Base-by-base conservation (phyloP, 208 protist genomes). In the Trypanosoma vivax region DNA sequence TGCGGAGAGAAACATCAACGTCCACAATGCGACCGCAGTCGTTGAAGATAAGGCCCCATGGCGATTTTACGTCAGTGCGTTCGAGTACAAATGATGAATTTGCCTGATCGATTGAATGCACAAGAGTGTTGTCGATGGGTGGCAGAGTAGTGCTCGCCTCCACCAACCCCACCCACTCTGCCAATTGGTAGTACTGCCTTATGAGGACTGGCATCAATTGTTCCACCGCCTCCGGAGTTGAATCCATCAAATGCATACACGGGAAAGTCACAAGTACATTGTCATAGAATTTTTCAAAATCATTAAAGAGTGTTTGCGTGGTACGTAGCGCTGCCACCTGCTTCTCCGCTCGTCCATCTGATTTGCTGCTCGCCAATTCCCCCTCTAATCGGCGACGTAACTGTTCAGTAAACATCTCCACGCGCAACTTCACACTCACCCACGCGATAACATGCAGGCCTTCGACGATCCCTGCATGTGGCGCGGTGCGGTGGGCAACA, bases 1-100 rank as follows among this genome's bases (percentile, higher is more conserved):
- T 42, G 14, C 83, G 83, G 50, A 90, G 51, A 11, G 65, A 56
- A 14, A 76, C 57, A 46, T 90, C 83, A 24, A 90, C 59, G 42
- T 76, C 78, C 10, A 90, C 68, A 28, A 90, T 48, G 1, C 50
- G 45, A 16, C 67, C 73, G 31, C 64, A 60, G 40, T 83, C 75
- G 60, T 83, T 90, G 49, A 90, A 75, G 41, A 90, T 55, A 27
- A 90, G 53, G 3, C 83, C 83, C 76, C 72, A 84, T 18, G 83
- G 65, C 7, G 67, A 65, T 27, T 56, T 40, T 11, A 55, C 6
- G 16, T 70, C 68, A 6, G 71, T 62, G 10, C 83, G 69, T 24
- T 40, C 57, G 24, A 90, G 42, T 19, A 70, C 48, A n/a, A 87
- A 46, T 9, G 52, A 52, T 29, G 48, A 37, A 25, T 58, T 59